Evolutionary conservation across 1,284 basidiomycete species (phyloP).

Genomic region (Boletus sp.): DNA sequence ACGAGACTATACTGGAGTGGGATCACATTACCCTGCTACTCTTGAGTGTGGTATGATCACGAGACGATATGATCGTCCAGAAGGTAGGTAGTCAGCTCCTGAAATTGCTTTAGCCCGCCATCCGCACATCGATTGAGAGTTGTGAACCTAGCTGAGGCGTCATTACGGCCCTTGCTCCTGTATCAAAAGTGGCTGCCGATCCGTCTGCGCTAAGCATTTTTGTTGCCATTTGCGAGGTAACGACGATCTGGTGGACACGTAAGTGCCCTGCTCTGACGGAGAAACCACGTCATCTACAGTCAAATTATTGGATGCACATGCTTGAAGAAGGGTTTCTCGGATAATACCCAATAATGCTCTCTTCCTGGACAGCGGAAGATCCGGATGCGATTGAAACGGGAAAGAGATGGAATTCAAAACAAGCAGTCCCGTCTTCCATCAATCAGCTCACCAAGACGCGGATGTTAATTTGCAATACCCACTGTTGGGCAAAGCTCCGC

Average conservation of each 20-base stretch:
- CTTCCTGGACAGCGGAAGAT: conserved; percentile 37
- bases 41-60: conserved; percentile 29
- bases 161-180: conserved; percentile 57
- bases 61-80: conserved; percentile 33
- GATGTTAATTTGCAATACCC: conserved; percentile 20
- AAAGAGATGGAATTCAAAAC: conserved; percentile 65
- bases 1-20: conserved; percentile 14
- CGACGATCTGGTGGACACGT: conserved; percentile 45
- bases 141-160: conserved; percentile 56
- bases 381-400: conserved; percentile 50
- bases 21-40: conserved; percentile 30
- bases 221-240: conserved; percentile 65
- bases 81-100: conserved; percentile 36
- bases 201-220: conserved; percentile 63
- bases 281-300: conserved; percentile 39
- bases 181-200: conserved; percentile 56
- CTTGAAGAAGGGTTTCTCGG: conserved; percentile 49
- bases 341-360: conserved; percentile 47
- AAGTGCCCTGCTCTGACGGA: conserved; percentile 1
- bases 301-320: conserved; percentile 46
- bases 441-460: conserved; percentile 14
- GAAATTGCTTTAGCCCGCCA: conserved; percentile 11
- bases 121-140: conserved; percentile 9
- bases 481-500: conserved; percentile 47
- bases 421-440: conserved; percentile 47